These are phyloP conservation scores for Penicillium sp. DNA, from an alignment of 2,329 filamentous ascomycete species.

Conservation along the genomic window DNA sequence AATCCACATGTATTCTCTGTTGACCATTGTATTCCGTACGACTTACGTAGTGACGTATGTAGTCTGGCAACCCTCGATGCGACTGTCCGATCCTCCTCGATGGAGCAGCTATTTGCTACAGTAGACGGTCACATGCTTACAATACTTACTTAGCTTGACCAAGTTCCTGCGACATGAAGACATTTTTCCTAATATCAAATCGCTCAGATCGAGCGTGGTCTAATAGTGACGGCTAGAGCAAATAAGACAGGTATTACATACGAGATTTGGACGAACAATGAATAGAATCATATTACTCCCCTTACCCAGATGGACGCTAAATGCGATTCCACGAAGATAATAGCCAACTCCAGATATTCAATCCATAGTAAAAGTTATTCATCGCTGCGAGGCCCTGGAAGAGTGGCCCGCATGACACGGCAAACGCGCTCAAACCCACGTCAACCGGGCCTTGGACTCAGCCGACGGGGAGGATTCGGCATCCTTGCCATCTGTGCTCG, in stretches of 20 bases:
- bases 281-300: neutral
- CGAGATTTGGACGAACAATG: neutral
- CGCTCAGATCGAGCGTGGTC: neutral
- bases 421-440: slow-evolving; percentile 1
- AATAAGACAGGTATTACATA: neutral
- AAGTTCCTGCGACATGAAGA: neutral
- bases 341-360: neutral
- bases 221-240: neutral
- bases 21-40: neutral
- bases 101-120: neutral
- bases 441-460: slow-evolving; percentile 8
- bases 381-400: neutral
- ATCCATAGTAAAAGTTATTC: slow-evolving; percentile 4
- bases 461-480: neutral
- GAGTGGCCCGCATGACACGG: neutral
- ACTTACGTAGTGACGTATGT: neutral
- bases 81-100: too few species aligned
- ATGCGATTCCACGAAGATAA: neutral
- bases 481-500: neutral
- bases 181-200: neutral
- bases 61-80: neutral
- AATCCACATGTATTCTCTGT: neutral
- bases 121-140: neutral
- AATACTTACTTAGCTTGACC: too few species aligned
- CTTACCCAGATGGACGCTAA: neutral